phyloP scores from a whole-genome alignment of 257 asterid genomes.

The Thymus quinquecostatus region DNA sequence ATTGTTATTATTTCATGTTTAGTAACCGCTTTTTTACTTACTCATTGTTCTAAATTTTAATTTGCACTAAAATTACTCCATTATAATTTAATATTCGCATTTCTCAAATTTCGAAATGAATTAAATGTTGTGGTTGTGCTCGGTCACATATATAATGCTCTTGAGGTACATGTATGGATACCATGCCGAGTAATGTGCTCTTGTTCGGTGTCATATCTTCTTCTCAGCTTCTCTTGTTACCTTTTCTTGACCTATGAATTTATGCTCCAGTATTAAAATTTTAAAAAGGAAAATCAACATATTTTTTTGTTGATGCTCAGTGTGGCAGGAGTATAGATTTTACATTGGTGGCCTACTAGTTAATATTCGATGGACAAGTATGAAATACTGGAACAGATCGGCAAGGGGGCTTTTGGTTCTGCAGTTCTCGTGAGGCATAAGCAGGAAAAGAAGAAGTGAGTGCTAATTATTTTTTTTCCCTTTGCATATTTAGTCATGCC shows the following conservation, averaged over 20 bases:
- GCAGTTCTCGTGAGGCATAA: constrained; percentile 88
- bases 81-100: constrained; percentile 17
- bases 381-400: constrained; percentile 86
- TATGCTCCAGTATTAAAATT: neutral
- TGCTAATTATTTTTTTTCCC: constrained; percentile 3
- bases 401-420: constrained; percentile 95
- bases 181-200: constrained; percentile 7
- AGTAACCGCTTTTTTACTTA: constrained; percentile 32
- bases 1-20: constrained; percentile 16
- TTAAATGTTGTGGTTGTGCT: constrained; percentile 28
- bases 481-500: constrained; percentile 12
- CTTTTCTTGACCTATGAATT: constrained; percentile 6
- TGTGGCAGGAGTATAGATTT: constrained; percentile 33
- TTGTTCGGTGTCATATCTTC: constrained; percentile 21
- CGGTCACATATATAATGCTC: constrained; percentile 24
- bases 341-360: constrained; percentile 16
- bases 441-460: constrained; percentile 85
- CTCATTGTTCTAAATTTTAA: constrained; percentile 20
- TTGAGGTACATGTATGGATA: constrained; percentile 15
- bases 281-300: neutral
- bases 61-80: constrained; percentile 2
- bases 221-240: neutral
- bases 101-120: constrained; percentile 21
- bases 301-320: constrained; percentile 7
- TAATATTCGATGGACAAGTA: constrained; percentile 68